Conservation (phyloP, 139 green algal species). For the Chlamydomonas applanata region DNA sequence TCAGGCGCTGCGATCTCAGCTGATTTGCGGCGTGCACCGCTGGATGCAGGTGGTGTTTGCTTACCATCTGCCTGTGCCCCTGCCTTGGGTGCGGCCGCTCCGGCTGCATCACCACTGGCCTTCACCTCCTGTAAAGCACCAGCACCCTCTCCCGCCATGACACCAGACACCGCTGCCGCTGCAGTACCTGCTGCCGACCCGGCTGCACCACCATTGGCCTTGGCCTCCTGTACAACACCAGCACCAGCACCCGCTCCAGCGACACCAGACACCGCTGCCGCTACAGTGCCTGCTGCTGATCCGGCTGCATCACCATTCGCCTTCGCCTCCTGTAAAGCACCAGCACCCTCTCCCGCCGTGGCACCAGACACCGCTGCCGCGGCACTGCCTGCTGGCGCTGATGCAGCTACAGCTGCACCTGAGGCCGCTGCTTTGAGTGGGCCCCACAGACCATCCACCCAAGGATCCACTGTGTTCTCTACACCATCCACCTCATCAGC, state of each 20-base stretch:
- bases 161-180: neutral
- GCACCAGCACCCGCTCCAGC: neutral
- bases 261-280: neutral
- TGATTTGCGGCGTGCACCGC: too few species aligned
- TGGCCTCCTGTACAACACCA: neutral
- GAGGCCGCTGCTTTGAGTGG: slow-evolving; percentile 36
- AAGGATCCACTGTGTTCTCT: slow-evolving; percentile 76
- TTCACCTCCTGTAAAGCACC: neutral
- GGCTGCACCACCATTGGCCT: neutral
- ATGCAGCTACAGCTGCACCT: too few species aligned
- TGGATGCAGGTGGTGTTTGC: neutral
- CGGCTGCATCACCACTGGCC: neutral
- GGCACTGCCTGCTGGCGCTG: too few species aligned
- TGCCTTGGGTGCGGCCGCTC: too few species aligned
- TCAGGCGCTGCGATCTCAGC: too few species aligned
- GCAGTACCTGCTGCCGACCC: too few species aligned
- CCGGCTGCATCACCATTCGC: neutral
- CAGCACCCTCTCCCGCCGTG: neutral
- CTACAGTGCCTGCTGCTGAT: too few species aligned
- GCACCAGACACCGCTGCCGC: neutral
- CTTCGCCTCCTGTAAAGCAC: neutral
- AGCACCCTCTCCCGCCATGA: neutral
- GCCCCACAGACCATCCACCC: slow-evolving; percentile 75
- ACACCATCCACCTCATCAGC: slow-evolving; percentile 94
- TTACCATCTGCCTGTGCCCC: neutral